Base-by-base conservation (phyloP, 176 grass and related monocot genomes). In the Oryza glumipatula region DNA sequence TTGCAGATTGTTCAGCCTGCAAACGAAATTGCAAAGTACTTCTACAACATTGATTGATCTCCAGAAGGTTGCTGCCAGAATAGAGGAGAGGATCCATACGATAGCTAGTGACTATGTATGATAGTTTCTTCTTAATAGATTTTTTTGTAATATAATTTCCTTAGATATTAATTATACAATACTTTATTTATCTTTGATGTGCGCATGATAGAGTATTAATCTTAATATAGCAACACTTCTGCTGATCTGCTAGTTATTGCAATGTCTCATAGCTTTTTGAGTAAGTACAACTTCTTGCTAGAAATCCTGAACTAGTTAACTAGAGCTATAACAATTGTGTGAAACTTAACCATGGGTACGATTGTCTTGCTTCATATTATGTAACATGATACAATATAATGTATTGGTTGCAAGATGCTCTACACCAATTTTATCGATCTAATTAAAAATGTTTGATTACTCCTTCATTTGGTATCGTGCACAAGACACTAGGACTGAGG, bases 41-140 rank as follows among this genome's bases (percentile, higher is more conserved):
- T 1, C 70, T 15, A 72, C 41, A 14, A 9, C 41, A 75, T 75
- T 75, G 47, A 54, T 56, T 75, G 28, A 75, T 52, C 73, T 75
- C 49, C 73, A 75, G 47, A 56, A 54, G 54, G 15, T 75, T 56
- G 73, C 73, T 75, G 16, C 4, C 73, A 51, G 48, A 35, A 10
- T 54, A 32, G 73, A 75, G 48, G 73, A 9, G 16, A 75, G 48
- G 48, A 75, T 51, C 3, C 17, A 35, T 33, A 11, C 48, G 19
- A 49, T 56, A 19, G 45, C 48, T 54, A 11, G 21, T 11, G 28
- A 54, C 15, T 51, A 30, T 48, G 72, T 74, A 74, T 2, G 43
- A 8, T 0, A 6, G 72, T 49, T 74, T 74, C 1, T 7, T 70
- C 11, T 72, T 22, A 72, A 14, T 72, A 23, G 35, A 32, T 32